A percentile compares a stretch with the other conserved stretches of the same genome.
These are phyloP conservation scores for Talaromyces sp. DNA, from an alignment of 2,329 filamentous ascomycete species.

Conservation along the genomic window DNA sequence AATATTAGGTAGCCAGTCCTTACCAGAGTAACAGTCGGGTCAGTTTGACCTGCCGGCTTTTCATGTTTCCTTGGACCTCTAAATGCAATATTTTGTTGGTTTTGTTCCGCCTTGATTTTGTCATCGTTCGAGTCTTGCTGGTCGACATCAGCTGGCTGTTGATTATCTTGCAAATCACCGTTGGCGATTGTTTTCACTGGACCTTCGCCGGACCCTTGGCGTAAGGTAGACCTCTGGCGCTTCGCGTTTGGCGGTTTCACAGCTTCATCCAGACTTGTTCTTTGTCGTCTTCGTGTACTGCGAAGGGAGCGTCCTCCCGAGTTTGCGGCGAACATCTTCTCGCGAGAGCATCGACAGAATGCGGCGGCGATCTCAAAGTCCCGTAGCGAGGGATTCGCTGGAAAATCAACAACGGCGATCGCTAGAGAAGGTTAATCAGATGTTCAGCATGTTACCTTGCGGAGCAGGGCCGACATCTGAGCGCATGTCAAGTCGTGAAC, in stretches of 20 bases:
- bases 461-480: neutral
- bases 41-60: constrained; percentile 23
- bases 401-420: neutral
- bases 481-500: neutral
- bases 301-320: constrained; percentile 21
- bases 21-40: constrained; percentile 35
- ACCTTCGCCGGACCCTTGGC: constrained; percentile 29
- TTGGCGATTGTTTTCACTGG: constrained; percentile 6
- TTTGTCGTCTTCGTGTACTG: constrained; percentile 35
- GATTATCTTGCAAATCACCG: neutral
- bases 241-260: constrained; percentile 42
- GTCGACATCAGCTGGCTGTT: constrained; percentile 13
- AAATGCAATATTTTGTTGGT: constrained; percentile 31
- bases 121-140: constrained; percentile 14
- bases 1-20: constrained; percentile 9
- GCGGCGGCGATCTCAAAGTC: neutral
- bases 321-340: constrained; percentile 36
- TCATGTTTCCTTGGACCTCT: constrained; percentile 34
- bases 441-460: neutral
- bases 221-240: constrained; percentile 41
- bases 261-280: constrained; percentile 41
- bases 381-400: neutral
- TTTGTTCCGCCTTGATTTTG: constrained; percentile 17
- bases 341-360: neutral
- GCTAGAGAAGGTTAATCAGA: neutral